Conservation (phyloP, 2,329 filamentous ascomycete genomes). For the Phialophora verrucosa region DNA sequence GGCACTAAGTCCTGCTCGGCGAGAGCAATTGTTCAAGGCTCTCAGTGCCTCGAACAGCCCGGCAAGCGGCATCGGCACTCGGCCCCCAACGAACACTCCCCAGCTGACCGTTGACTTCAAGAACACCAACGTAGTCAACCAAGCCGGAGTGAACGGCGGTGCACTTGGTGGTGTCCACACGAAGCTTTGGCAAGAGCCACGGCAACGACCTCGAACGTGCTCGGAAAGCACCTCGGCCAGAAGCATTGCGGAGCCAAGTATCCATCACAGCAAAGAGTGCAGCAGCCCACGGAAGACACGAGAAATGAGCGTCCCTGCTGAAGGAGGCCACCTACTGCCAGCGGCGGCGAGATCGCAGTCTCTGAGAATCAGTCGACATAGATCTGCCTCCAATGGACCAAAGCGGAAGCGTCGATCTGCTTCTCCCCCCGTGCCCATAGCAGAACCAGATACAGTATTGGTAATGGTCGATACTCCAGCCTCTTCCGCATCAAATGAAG, state of each 20-base stretch:
- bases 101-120: slow-evolving; percentile 19
- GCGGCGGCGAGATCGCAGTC: slow-evolving; percentile 20
- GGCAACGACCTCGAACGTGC: slow-evolving; percentile 18
- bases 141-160: neutral
- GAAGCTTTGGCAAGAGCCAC: slow-evolving; percentile 17
- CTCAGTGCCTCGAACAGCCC: slow-evolving; percentile 46
- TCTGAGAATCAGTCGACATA: slow-evolving; percentile 19
- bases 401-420: slow-evolving; percentile 34
- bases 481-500: slow-evolving; percentile 7
- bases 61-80: slow-evolving; percentile 16
- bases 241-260: slow-evolving; percentile 12
- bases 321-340: neutral
- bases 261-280: slow-evolving; percentile 14
- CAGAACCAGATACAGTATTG: slow-evolving; percentile 9
- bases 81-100: slow-evolving; percentile 33
- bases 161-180: neutral
- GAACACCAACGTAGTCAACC: neutral
- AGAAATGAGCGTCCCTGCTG: neutral
- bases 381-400: slow-evolving; percentile 31
- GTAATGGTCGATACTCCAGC: slow-evolving; percentile 20
- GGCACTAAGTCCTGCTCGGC: slow-evolving; percentile 33
- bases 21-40: slow-evolving; percentile 43
- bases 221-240: slow-evolving; percentile 16
- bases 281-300: slow-evolving; percentile 21
- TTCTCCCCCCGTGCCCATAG: slow-evolving; percentile 17